Evolutionary conservation across 2,329 filamentous ascomycete genomes (phyloP).

Genomic region (Aspergillus caelatus): DNA sequence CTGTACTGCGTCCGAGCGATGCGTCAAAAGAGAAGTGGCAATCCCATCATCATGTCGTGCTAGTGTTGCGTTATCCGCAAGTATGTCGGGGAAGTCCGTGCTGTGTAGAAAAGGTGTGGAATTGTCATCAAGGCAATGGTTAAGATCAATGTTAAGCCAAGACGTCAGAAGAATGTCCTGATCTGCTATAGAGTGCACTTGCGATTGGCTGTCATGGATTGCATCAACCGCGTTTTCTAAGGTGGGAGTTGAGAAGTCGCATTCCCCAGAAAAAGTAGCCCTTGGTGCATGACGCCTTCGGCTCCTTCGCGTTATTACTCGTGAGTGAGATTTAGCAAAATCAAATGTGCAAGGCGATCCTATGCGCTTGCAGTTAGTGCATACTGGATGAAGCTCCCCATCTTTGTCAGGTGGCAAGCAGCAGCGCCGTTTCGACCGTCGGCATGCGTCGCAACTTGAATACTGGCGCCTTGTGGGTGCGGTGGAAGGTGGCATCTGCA

Average conservation of each 20-base stretch:
- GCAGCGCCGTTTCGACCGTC: constrained; percentile 30
- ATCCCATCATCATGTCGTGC: background rate
- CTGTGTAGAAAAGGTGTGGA: background rate
- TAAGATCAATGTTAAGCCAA: background rate
- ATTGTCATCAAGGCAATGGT: too few species aligned
- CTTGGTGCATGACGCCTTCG: background rate
- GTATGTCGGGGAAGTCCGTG: background rate
- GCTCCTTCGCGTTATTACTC: background rate
- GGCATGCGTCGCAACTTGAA: constrained; percentile 29
- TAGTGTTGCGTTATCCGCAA: background rate
- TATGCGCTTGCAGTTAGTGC: constrained; percentile 24
- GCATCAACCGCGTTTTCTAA: background rate
- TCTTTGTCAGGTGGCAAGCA: constrained; percentile 13
- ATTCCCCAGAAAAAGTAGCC: background rate
- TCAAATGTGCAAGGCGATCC: constrained; percentile 26
- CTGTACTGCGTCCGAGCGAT: background rate
- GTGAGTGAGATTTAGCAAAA: constrained; percentile 15
- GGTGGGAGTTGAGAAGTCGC: background rate
- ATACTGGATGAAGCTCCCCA: constrained; percentile 4
- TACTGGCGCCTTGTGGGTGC: constrained; percentile 24
- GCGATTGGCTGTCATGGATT: background rate
- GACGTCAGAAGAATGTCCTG: background rate
- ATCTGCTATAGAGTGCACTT: background rate
- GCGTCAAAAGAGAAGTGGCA: background rate
- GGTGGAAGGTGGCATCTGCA: background rate